Base-by-base conservation (phyloP, 179 eudicot genomes). In the Beta lomatogona region DNA sequence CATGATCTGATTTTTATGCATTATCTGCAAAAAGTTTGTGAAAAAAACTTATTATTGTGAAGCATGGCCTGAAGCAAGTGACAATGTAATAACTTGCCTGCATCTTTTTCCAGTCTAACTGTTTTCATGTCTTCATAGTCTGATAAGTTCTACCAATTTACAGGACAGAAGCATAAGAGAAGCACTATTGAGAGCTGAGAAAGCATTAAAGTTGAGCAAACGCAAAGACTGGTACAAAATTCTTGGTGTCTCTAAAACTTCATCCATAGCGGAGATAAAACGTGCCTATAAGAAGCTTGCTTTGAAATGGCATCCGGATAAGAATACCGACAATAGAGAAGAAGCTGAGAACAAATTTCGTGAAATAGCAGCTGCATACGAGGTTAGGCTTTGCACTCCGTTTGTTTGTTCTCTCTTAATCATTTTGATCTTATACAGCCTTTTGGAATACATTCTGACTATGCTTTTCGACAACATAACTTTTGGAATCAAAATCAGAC, bases 211-310 rank as follows among this genome's bases (percentile, higher is more conserved):
- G 79, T 55, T 95, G 89, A 93, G 98, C 86, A 92, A 95, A 84
- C 93, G 98, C 80, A 93, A 95, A 89, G 98, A 95, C 71, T 95
- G 97, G 97, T 95, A 95, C 91, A 95, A 95, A 89, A 91, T 95
- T 79, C 89, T 95, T 57, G 97, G 94, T 76, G 87, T 95, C 79
- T 90, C 97, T 63, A 95, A 92, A 75, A 89, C 91, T 19, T 91
- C 98, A 64, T 83, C 95, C 22, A 68, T 88, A 70, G 86, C 95
- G 18, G 97, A 95, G 79, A 95, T 95, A 41, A 94, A 93, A 80
- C 86, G 87, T 77, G 98, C 99, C 15, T 95, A 95, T 86, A 94
- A 94, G 88, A 95, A 87, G 81, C 90, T 94, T 70, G 99, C 98
- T 86, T 91, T 95, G 89, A 91, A 92, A 79, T 95, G 99, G 98